A percentile compares a stretch with the other conserved stretches of the same genome.
These are phyloP conservation scores for Ascochyta lentis DNA, from an alignment of 2,329 filamentous ascomycete species.

Conservation along the genomic window DNA sequence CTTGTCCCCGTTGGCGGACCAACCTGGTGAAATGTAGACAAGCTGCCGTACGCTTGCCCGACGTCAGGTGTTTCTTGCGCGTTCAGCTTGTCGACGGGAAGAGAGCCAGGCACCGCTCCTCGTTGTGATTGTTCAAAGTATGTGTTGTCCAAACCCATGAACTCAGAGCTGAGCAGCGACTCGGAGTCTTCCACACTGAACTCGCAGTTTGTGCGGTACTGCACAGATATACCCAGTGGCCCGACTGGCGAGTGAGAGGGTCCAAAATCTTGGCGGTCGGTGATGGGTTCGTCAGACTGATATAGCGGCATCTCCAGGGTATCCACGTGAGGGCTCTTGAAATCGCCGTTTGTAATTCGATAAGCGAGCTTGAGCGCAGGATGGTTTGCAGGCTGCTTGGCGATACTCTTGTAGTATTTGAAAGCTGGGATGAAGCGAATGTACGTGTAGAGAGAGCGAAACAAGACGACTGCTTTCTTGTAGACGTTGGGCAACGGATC, in stretches of 20 bases:
- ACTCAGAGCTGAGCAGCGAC: slow-evolving; percentile 86
- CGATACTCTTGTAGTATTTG: slow-evolving; percentile 79
- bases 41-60: slow-evolving; percentile 84
- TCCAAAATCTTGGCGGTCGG: slow-evolving; percentile 80
- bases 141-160: slow-evolving; percentile 89
- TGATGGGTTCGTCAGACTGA: slow-evolving; percentile 59
- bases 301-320: slow-evolving; percentile 74
- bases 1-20: slow-evolving; percentile 79
- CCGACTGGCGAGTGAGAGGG: slow-evolving; percentile 87
- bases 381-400: slow-evolving; percentile 71
- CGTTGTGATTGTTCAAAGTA: slow-evolving; percentile 78
- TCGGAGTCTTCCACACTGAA: slow-evolving; percentile 93
- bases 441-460: slow-evolving; percentile 84
- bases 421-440: slow-evolving; percentile 84
- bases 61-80: slow-evolving; percentile 62
- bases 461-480: slow-evolving; percentile 95
- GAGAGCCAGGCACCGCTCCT: slow-evolving; percentile 68
- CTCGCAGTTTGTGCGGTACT: slow-evolving; percentile 86
- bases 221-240: slow-evolving; percentile 79
- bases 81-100: slow-evolving; percentile 67
- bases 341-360: slow-evolving; percentile 72
- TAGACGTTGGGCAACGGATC: slow-evolving; percentile 83
- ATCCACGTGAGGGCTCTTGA: slow-evolving; percentile 65
- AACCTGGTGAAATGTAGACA: slow-evolving; percentile 86
- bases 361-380: slow-evolving; percentile 75